Evolutionary conservation across 1,284 basidiomycete species (phyloP), one percentile per base, ranked within the genome.

Genomic region (Apiotrichum veenhuisii): DNA sequence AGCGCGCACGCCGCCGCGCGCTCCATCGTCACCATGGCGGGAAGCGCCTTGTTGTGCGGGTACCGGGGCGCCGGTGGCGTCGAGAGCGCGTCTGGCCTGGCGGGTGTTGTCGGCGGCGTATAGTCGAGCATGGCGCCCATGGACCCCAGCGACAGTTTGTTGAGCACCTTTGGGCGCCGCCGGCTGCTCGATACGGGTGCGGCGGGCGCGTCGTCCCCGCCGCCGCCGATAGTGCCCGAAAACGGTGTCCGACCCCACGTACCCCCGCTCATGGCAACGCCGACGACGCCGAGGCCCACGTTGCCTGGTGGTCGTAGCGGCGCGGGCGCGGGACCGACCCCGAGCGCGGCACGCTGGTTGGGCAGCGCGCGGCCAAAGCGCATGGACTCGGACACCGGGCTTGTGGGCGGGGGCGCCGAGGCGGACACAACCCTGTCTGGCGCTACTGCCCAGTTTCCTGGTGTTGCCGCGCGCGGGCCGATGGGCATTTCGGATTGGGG

Each of bases 1-100:
- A 98, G 91, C 71, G 91, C 87, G 50, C 89, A 86, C 14, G 92
- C 87, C 47, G 93, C 91, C 52, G 92, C 90, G 73, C 89, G 92
- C 77, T 98, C 94, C 69, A 98, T 81, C 18, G 95, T 97, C 45
- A 86, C 82, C 49, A 98, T 81, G 49, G 91, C 92, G 25, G 92
- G 91, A 15, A 23, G 30, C 14, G 17, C 25, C 25, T 38, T 38
- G 23, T 18, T 40, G 7, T 49, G 47, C 12, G 36, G 47, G n/a
- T 49, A 40, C 25, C 34, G 47, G n/a, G n/a, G n/a, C n/a, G n/a
- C n/a, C n/a, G n/a, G n/a, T n/a, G n/a, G n/a, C n/a, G n/a, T n/a
- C 34, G 14, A 22, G 12, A 37, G 5, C 7, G 9, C 14, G 8
- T 38, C 25, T 5, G 26, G 5, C 4, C 43, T 25, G 20, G 11